These are phyloP conservation scores for Pestalotiopsis sp. DNA, from an alignment of 2,329 filamentous ascomycete species.

Conservation along the genomic window DNA sequence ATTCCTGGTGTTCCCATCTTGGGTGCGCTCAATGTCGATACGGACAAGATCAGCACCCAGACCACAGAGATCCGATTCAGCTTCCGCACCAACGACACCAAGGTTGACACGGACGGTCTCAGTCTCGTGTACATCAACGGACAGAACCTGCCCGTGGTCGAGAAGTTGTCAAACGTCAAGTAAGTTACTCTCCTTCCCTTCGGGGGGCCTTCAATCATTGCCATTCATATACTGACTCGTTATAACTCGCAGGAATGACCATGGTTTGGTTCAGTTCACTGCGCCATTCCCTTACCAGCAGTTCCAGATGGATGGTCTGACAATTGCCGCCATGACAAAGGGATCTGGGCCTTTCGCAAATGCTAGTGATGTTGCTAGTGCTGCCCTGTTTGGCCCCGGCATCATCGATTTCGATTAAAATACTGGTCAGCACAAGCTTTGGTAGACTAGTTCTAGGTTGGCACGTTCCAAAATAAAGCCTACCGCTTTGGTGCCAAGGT, in stretches of 20 bases:
- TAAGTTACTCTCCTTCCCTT: not conserved
- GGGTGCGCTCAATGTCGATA: not conserved
- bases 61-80: not conserved
- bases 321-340: not conserved
- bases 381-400: not conserved
- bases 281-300: conserved; percentile 7
- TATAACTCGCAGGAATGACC: not conserved
- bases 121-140: conserved; percentile 8
- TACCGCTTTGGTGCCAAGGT: too few relatives aligned
- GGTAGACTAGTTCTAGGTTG: too few relatives aligned
- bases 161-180: not conserved
- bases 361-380: not conserved
- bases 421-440: not conserved
- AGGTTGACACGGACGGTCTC: not conserved
- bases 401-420: not conserved
- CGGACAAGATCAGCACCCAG: not conserved
- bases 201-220: not conserved
- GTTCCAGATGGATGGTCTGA: conserved; percentile 2
- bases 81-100: not conserved
- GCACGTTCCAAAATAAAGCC: too few relatives aligned
- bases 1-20: not conserved
- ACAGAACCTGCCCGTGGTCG: not conserved
- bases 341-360: conserved; percentile 1
- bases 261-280: not conserved
- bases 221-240: not conserved